phyloP scores from a whole-genome alignment of 78 protist species.

The Pelomyxa schiedti region DNA sequence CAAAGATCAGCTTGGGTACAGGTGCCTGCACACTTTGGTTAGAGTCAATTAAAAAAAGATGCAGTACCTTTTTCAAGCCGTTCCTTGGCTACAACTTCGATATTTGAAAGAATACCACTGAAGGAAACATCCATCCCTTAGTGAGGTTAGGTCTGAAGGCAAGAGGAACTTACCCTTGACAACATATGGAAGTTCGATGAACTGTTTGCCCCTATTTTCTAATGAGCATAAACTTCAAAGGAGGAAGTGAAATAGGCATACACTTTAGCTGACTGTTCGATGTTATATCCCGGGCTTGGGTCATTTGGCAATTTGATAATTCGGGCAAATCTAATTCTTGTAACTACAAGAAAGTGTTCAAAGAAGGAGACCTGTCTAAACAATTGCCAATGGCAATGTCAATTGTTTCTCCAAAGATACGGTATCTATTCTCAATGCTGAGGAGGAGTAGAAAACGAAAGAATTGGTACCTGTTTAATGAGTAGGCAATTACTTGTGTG shows the following conservation, averaged over 20 bases:
- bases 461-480: background rate
- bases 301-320: constrained; percentile 82
- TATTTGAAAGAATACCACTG: constrained; percentile 71
- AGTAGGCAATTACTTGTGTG: constrained; percentile 76
- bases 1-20: constrained; percentile 77
- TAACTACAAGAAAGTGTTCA: constrained; percentile 60
- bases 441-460: background rate
- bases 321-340: constrained; percentile 77
- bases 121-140: constrained; percentile 94
- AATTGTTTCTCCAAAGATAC: constrained; percentile 98
- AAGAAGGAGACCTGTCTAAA: constrained; percentile 84
- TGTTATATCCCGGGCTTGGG: constrained; percentile 97
- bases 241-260: background rate
- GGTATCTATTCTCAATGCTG: constrained; percentile 52
- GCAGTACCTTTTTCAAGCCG: background rate
- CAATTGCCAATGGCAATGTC: constrained; percentile 98
- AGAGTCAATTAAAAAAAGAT: background rate
- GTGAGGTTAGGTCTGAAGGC: no score
- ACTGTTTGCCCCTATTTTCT: constrained; percentile 26
- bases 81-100: constrained; percentile 36
- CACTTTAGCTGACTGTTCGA: constrained; percentile 89
- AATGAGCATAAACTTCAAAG: background rate
- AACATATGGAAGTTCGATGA: constrained; percentile 84
- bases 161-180: no score
- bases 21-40: constrained; percentile 1